Conservation (phyloP, 2,329 filamentous ascomycete genomes). For the Xylaria sp. region DNA sequence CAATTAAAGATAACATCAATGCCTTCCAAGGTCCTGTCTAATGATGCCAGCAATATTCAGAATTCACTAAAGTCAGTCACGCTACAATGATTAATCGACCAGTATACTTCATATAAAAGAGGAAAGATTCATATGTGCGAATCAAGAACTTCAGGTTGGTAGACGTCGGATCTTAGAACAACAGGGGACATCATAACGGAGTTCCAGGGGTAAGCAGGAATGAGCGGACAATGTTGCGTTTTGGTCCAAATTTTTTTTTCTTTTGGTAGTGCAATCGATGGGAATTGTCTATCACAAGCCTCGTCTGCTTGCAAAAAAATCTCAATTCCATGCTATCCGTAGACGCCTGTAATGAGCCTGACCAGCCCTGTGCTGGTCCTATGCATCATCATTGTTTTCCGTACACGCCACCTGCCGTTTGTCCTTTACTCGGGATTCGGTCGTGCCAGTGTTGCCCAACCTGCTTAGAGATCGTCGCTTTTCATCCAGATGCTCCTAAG, state of each 20-base stretch:
- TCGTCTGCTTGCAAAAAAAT: conserved; percentile 49
- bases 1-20: not conserved
- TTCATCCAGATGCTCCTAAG: conserved; percentile 34
- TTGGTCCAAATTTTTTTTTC: conserved; percentile 37
- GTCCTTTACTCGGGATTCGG: conserved; percentile 35
- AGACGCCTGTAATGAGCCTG: conserved; percentile 63
- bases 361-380: conserved; percentile 49
- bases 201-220: conserved; percentile 3
- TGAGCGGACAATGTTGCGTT: conserved; percentile 17
- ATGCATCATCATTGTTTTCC: conserved; percentile 43
- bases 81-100: not conserved
- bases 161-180: not conserved
- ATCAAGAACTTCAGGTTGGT: not conserved
- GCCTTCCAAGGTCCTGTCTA: not conserved
- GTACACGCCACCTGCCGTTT: conserved; percentile 37
- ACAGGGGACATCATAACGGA: not conserved
- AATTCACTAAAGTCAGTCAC: not conserved
- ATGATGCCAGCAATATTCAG: not conserved
- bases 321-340: conserved; percentile 65
- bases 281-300: conserved; percentile 49
- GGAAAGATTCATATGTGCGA: too few relatives aligned
- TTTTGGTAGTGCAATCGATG: conserved; percentile 45
- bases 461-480: conserved; percentile 30
- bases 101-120: not conserved
- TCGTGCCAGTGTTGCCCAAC: conserved; percentile 38